These are phyloP conservation scores for Crucihimalaya himalaica DNA, from an alignment of 345 rosid species.

Conservation along the genomic window DNA sequence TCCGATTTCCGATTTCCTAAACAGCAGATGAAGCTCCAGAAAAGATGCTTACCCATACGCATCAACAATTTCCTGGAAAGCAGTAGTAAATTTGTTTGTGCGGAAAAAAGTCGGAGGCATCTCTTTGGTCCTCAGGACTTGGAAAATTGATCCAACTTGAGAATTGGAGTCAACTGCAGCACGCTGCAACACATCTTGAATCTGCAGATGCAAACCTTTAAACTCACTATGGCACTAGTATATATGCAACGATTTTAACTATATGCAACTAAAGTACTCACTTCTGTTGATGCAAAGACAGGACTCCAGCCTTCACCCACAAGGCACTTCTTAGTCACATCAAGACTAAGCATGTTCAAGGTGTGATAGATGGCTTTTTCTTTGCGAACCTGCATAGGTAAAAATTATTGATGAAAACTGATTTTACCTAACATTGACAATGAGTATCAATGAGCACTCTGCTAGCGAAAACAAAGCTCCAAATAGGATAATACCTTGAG, in stretches of 20 bases:
- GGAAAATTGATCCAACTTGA: constrained; percentile 91
- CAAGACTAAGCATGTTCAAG: constrained; percentile 95
- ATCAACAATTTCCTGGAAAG: constrained; percentile 95
- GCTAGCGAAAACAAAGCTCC: constrained; percentile 16
- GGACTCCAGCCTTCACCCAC: constrained; percentile 99
- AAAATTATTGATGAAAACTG: constrained; percentile 8
- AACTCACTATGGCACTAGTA: constrained; percentile 8
- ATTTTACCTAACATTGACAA: neutral
- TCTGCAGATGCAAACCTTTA: constrained; percentile 54
- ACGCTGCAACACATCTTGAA: constrained; percentile 90
- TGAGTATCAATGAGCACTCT: constrained; percentile 18
- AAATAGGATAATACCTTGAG: constrained; percentile 51
- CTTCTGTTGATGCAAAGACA: constrained; percentile 85
- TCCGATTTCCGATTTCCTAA: neutral
- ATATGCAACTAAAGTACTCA: constrained; percentile 33
- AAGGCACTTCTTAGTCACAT: constrained; percentile 93
- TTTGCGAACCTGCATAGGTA: constrained; percentile 67
- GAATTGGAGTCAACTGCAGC: constrained; percentile 93
- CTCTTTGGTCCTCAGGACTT: constrained; percentile 81
- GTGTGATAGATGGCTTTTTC: constrained; percentile 92
- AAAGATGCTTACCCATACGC: constrained; percentile 86
- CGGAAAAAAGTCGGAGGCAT: constrained; percentile 90
- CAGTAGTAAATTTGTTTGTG: constrained; percentile 86
- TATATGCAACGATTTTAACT: neutral
- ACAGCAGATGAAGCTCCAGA: constrained; percentile 11